phyloP scores from a whole-genome alignment of 331 rosid species.

The Cydonia oblonga region DNA sequence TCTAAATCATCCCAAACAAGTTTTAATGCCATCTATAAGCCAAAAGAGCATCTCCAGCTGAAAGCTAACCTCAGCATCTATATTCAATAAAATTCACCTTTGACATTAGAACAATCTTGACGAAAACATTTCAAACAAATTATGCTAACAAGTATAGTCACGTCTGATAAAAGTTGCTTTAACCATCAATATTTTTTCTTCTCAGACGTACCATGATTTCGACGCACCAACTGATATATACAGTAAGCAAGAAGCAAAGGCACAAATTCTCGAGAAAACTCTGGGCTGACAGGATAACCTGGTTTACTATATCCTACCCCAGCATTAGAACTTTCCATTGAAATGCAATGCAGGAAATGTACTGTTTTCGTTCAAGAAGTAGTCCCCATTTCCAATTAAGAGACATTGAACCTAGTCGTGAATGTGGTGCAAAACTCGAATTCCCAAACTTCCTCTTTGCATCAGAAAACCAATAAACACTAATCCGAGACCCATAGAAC shows the following conservation, averaged over 20 bases:
- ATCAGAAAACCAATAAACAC: background rate
- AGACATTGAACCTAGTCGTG: background rate
- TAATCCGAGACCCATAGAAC: background rate
- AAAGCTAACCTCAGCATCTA: background rate
- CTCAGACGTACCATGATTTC: background rate
- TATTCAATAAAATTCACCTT: background rate
- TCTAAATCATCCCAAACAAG: background rate
- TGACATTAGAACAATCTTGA: background rate
- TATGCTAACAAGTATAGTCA: background rate
- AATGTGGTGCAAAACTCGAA: background rate
- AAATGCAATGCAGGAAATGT: background rate
- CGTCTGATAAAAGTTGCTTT: background rate
- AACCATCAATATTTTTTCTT: background rate
- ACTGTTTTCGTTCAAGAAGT: background rate
- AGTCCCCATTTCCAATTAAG: background rate
- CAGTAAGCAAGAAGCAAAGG: background rate
- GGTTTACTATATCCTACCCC: background rate
- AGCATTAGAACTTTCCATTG: background rate
- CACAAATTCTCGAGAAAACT: background rate
- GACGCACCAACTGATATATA: background rate
- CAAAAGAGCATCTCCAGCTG: background rate
- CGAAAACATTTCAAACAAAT: too few species aligned
- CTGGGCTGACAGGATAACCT: background rate
- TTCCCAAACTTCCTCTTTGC: background rate
- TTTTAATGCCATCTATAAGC: background rate